A percentile compares a stretch with the other conserved stretches of the same genome.
phyloP scores from a whole-genome alignment of 495 filamentous ascomycete species.

The Penicillium riverlandense region DNA sequence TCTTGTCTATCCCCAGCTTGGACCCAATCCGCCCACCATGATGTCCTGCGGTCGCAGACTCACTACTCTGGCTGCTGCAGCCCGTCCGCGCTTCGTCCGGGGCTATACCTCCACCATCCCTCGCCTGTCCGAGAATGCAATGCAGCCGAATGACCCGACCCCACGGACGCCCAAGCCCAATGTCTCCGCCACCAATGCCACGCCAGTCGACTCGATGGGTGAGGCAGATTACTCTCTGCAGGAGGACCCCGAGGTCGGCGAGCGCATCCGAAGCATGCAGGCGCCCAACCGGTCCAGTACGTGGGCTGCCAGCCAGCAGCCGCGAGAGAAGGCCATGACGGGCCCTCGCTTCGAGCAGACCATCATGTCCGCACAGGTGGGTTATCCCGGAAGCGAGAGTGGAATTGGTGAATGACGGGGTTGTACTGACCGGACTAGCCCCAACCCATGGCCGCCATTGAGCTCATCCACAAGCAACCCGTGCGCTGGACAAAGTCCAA shows the following conservation, averaged over 20 bases:
- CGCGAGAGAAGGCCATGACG: constrained; percentile 72
- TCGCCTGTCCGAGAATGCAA: constrained; percentile 42
- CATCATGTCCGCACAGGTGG: constrained; percentile 80
- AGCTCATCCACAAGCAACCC: constrained; percentile 91
- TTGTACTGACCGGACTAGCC: constrained; percentile 48
- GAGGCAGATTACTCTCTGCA: constrained; percentile 37
- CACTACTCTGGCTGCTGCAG: constrained; percentile 28
- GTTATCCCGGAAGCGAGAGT: constrained; percentile 17
- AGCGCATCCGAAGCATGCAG: constrained; percentile 58
- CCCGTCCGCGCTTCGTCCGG: constrained; percentile 31
- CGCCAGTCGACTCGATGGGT: constrained; percentile 43
- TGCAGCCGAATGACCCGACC: constrained; percentile 48
- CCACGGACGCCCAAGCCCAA: constrained; percentile 39
- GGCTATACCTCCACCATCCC: constrained; percentile 42
- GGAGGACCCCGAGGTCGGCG: constrained; percentile 54
- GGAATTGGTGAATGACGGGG: constrained; percentile 2
- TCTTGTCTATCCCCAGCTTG: constrained; percentile 3
- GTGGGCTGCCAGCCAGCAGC: constrained; percentile 81
- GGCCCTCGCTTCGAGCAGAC: constrained; percentile 97
- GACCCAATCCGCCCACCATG: constrained; percentile 40
- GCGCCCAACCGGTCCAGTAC: constrained; percentile 76
- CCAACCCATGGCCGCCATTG: constrained; percentile 79
- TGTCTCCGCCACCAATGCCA: constrained; percentile 55
- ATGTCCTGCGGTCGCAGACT: constrained; percentile 49
- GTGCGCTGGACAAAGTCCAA: constrained; percentile 83